Percentiles rank a stretch among this genome's conserved stretches.
Conservation (phyloP, 768 basidiomycete genomes). For the Pholiota conissans region DNA sequence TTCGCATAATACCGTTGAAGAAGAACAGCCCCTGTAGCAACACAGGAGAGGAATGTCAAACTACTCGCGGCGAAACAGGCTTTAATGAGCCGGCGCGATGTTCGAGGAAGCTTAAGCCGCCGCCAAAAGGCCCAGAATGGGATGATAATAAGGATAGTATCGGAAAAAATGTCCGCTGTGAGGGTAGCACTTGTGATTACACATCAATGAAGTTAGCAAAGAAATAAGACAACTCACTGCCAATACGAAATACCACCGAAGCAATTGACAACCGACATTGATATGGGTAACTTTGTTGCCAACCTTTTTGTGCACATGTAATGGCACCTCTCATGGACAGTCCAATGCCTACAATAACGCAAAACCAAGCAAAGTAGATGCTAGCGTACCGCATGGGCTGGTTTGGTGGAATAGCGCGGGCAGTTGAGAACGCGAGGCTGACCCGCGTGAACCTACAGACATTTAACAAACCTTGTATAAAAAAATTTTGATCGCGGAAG, state of each 20-base stretch:
- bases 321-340: not conserved
- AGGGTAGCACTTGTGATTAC: not conserved
- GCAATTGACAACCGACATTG: not conserved
- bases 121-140: conserved; percentile 19
- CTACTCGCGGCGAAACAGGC: conserved; percentile 20
- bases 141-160: conserved; percentile 13
- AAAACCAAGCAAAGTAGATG: conserved; percentile 10
- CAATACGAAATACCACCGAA: not conserved
- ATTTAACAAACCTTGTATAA: too few relatives aligned
- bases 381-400: conserved; percentile 5
- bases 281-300: not conserved
- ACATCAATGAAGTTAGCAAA: not conserved
- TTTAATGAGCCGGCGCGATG: conserved; percentile 15
- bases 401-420: conserved; percentile 10
- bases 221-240: not conserved
- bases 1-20: not conserved
- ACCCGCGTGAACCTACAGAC: conserved; percentile 15
- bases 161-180: conserved; percentile 17
- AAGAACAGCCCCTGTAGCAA: not conserved
- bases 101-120: conserved; percentile 7
- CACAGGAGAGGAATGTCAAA: conserved; percentile 6
- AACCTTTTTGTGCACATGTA: not conserved
- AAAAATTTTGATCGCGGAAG: too few relatives aligned
- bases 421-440: conserved; percentile 15
- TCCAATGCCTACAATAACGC: not conserved